These are phyloP conservation scores for Tulasnella sp. DNA, from an alignment of 768 basidiomycete species.

Conservation along the genomic window DNA sequence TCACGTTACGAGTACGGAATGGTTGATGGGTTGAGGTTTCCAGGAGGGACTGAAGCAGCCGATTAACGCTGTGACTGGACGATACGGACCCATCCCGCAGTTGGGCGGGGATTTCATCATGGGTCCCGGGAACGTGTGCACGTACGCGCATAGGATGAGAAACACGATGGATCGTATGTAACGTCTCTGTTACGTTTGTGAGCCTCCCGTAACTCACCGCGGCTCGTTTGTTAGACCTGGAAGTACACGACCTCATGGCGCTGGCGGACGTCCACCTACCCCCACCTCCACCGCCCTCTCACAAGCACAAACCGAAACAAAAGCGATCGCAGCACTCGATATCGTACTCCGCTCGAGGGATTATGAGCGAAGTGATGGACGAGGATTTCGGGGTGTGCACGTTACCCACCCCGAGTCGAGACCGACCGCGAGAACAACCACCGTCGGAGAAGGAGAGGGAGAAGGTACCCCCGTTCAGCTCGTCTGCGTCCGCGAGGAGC, in stretches of 20 bases:
- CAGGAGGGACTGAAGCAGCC: constrained; percentile 6
- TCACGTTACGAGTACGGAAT: neutral
- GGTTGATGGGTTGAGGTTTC: neutral
- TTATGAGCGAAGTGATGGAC: too few relatives aligned
- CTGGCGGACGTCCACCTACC: neutral
- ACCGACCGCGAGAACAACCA: too few relatives aligned
- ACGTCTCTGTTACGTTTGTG: neutral
- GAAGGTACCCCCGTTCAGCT: too few relatives aligned
- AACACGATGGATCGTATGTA: constrained; percentile 10
- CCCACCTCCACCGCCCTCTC: neutral
- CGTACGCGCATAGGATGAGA: constrained; percentile 8
- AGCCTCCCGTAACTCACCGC: neutral
- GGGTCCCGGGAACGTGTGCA: constrained; percentile 10
- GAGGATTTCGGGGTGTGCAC: too few relatives aligned
- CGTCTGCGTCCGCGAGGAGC: too few relatives aligned
- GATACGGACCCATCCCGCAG: neutral
- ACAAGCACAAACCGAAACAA: too few relatives aligned
- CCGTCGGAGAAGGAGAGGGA: too few relatives aligned
- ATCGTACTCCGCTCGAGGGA: too few relatives aligned
- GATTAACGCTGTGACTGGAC: neutral
- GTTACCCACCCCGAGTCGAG: too few relatives aligned
- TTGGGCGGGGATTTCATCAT: constrained; percentile 9
- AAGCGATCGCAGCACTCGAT: too few relatives aligned
- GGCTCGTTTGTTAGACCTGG: neutral
- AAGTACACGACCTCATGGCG: neutral